Conservation (phyloP, 2,329 filamentous ascomycete species). For the Aspergillus floridensis region DNA sequence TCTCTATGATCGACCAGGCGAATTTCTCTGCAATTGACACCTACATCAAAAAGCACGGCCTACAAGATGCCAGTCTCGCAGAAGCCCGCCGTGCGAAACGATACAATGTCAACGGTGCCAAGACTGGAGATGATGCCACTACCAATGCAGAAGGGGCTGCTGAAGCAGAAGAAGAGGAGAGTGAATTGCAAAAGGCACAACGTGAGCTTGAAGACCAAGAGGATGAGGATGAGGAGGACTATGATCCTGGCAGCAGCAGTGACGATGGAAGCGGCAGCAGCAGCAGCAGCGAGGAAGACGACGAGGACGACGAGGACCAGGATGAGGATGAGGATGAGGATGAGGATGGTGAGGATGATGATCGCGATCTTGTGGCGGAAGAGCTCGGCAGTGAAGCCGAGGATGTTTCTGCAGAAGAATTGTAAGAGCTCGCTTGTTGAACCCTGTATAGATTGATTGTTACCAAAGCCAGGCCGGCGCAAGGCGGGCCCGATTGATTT, state of each 20-base stretch:
- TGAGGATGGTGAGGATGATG: conserved; percentile 29
- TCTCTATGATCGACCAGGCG: conserved; percentile 64
- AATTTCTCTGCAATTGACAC: conserved; percentile 62
- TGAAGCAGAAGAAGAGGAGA: conserved; percentile 56
- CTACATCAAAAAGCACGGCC: conserved; percentile 59
- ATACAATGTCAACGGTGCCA: conserved; percentile 50
- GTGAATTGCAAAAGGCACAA: conserved; percentile 58
- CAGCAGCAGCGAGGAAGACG: conserved; percentile 42
- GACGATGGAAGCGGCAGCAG: conserved; percentile 48
- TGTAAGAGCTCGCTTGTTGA: conserved; percentile 13
- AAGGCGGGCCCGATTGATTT: neutral
- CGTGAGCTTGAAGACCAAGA: conserved; percentile 52
- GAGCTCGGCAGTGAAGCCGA: conserved; percentile 47
- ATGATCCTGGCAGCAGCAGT: conserved; percentile 51
- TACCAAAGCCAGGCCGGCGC: neutral
- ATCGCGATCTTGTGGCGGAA: conserved; percentile 38
- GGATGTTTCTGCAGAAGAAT: conserved; percentile 35
- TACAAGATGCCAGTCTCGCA: conserved; percentile 64
- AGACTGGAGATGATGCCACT: conserved; percentile 26
- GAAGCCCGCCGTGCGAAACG: conserved; percentile 59
- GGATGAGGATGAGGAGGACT: conserved; percentile 51
- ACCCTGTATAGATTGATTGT: conserved; percentile 3
- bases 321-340: conserved; percentile 29
- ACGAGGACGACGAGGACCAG: conserved; percentile 27
- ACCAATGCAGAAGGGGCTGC: conserved; percentile 29